phyloP scores from a whole-genome alignment of 129 eudicot genomes.

The Flaveria linearis region DNA sequence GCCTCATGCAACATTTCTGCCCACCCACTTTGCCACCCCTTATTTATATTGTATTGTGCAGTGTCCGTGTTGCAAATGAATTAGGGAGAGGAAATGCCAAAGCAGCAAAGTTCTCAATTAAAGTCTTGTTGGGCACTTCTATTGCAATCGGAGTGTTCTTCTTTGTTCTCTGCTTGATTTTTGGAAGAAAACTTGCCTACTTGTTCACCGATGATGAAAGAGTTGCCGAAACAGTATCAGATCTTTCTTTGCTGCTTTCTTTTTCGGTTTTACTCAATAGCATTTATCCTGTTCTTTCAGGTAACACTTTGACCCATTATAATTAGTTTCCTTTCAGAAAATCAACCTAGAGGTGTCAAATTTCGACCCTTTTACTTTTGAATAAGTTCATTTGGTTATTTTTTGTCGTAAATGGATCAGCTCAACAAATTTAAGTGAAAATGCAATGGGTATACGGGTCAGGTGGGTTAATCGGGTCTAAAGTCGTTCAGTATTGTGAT shows the following conservation, averaged over 20 bases:
- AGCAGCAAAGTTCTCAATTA: slow-evolving; percentile 72
- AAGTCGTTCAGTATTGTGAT: neutral
- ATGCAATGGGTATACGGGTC: neutral
- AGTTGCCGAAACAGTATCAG: slow-evolving; percentile 67
- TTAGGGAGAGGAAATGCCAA: slow-evolving; percentile 86
- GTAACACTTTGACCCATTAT: slow-evolving; percentile 28
- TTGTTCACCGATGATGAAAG: slow-evolving; percentile 61
- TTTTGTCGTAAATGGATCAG: neutral
- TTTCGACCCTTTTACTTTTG: neutral
- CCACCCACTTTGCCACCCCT: neutral
- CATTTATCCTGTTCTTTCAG: slow-evolving; percentile 81
- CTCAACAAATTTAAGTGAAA: neutral
- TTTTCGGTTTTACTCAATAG: slow-evolving; percentile 72
- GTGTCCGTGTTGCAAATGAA: slow-evolving; percentile 91
- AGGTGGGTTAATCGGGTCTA: neutral
- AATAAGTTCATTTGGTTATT: neutral
- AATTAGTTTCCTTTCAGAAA: neutral
- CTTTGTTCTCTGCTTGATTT: slow-evolving; percentile 57
- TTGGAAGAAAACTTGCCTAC: slow-evolving; percentile 57
- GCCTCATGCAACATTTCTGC: neutral
- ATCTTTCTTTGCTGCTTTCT: slow-evolving; percentile 63
- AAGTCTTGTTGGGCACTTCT: slow-evolving; percentile 67
- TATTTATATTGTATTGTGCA: slow-evolving; percentile 20
- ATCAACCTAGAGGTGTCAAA: neutral
- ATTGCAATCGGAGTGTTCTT: slow-evolving; percentile 57